Base-by-base conservation (phyloP, 2,329 filamentous ascomycete species). In the Bipolaris bicolor region DNA sequence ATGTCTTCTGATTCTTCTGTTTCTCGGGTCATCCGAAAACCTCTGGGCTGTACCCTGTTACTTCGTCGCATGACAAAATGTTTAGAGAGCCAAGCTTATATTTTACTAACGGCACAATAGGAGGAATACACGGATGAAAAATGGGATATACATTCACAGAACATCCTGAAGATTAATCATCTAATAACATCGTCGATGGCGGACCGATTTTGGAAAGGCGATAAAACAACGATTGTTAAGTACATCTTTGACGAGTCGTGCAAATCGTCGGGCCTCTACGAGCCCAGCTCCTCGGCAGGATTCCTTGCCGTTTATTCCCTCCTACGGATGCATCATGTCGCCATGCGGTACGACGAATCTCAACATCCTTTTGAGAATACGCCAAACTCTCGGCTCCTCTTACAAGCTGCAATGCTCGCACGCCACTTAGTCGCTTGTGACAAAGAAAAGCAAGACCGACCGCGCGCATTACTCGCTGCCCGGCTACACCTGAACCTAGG, bases 401-500 rank as follows among this genome's bases (percentile, higher is more conserved):
- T 73, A 24, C 72, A 76, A 57, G 73, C 73, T 49, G 55, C 66
- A 1, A 64, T 73, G 55, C 60, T 75, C 22, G 51, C 61, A 11
- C 67, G 63, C 26, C 63, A 70, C 36, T 41, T 71, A 15, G 63
- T 71, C 13, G 61, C 64, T 41, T 53, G 59, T 7, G 66, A 73
- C 20, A 61, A 56, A 10, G 65, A 70, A 9, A 67, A 69, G 36
- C 57, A 72, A 22, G 62, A 73, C 52, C 65, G 71, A 16, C 54
- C 61, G 3, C 37, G 74, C n/a, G 52, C 66, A 40, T 52, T 76
- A n/a, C 60, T 76, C n/a, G 69, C 73, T 7, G 65, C 70, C 24
- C 70, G 71, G 13, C 24, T 75, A 5, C 72, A 76, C 52, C 54
- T 73, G 10, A 65, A 67, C 16, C 63, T 74, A 13, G 74, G 74